Percentiles rank a stretch among this genome's conserved stretches.
Evolutionary conservation across 495 filamentous ascomycete species (phyloP).

Genomic region (Penicillium coprophilum): DNA sequence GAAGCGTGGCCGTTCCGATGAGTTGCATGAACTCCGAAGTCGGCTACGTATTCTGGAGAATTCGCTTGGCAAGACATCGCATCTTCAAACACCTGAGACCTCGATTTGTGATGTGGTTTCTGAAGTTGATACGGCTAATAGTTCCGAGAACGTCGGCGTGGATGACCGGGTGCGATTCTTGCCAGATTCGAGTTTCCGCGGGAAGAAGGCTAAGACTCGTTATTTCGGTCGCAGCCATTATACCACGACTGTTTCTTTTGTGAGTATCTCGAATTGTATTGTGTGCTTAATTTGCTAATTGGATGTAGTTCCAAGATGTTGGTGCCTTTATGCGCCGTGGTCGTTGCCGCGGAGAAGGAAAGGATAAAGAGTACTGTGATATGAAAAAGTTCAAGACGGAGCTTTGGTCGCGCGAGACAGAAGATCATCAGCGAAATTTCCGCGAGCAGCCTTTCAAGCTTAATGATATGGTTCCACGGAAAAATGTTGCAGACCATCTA

Average conservation of each 20-base stretch:
- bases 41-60: slow-evolving; percentile 35
- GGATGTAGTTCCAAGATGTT: slow-evolving; percentile 47
- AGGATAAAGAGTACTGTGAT: slow-evolving; percentile 32
- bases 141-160: slow-evolving; percentile 32
- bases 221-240: slow-evolving; percentile 52
- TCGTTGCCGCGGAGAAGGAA: slow-evolving; percentile 30
- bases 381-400: slow-evolving; percentile 38
- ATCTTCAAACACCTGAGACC: slow-evolving; percentile 31
- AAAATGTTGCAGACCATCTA: slow-evolving; percentile 50
- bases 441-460: slow-evolving; percentile 42
- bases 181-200: slow-evolving; percentile 42
- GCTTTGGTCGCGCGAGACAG: slow-evolving; percentile 36
- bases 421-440: slow-evolving; percentile 38
- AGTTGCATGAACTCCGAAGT: slow-evolving; percentile 36
- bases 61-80: slow-evolving; percentile 26
- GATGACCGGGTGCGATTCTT: slow-evolving; percentile 33
- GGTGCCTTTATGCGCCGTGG: slow-evolving; percentile 43
- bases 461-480: slow-evolving; percentile 48
- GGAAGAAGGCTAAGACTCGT: slow-evolving; percentile 48
- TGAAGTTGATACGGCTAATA: slow-evolving; percentile 18
- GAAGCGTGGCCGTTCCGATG: slow-evolving; percentile 33
- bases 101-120: slow-evolving; percentile 28
- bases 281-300: slow-evolving; percentile 17
- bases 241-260: slow-evolving; percentile 46
- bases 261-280: slow-evolving; percentile 24